phyloP scores from a whole-genome alignment of 2,329 filamentous ascomycete genomes.

The Pochonia chlamydosporia region DNA sequence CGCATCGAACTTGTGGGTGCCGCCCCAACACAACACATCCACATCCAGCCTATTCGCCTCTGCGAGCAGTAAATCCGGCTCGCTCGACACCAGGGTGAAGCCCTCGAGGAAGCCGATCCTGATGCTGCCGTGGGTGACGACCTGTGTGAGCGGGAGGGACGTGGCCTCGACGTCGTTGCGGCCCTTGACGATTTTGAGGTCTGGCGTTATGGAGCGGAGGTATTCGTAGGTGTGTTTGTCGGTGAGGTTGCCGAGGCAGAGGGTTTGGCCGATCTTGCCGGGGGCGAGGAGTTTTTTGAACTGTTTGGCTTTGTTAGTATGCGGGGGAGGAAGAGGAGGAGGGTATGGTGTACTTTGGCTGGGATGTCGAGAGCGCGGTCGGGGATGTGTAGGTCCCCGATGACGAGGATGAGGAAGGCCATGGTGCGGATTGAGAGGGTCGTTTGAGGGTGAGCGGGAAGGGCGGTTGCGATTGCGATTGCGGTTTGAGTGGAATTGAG shows the following conservation, averaged over 20 bases:
- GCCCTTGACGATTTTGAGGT: conserved; percentile 65
- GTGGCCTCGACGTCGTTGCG: conserved; percentile 62
- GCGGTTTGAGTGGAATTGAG: too few relatives aligned
- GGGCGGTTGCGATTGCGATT: neutral
- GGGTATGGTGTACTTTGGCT: conserved; percentile 59
- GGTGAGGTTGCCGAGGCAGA: conserved; percentile 75
- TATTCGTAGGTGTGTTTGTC: conserved; percentile 78
- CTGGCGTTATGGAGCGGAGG: conserved; percentile 66
- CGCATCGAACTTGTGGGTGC: conserved; percentile 63
- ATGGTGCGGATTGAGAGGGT: conserved; percentile 40
- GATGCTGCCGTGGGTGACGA: conserved; percentile 59
- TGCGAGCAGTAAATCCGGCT: conserved; percentile 60
- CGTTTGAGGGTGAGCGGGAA: neutral
- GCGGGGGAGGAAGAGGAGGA: conserved; percentile 6
- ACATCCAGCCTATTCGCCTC: conserved; percentile 65
- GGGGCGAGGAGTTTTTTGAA: conserved; percentile 82
- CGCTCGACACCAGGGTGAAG: conserved; percentile 61
- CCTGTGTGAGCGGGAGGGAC: conserved; percentile 58
- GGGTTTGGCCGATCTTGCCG: conserved; percentile 76
- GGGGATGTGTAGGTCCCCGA: conserved; percentile 90
- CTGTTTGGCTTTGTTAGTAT: conserved; percentile 33
- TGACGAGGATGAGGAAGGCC: conserved; percentile 84
- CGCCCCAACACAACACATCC: conserved; percentile 64
- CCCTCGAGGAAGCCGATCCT: conserved; percentile 64
- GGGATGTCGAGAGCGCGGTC: conserved; percentile 89